Conservation (phyloP, 1,284 basidiomycete genomes). For the Neonothopanus nambi region DNA sequence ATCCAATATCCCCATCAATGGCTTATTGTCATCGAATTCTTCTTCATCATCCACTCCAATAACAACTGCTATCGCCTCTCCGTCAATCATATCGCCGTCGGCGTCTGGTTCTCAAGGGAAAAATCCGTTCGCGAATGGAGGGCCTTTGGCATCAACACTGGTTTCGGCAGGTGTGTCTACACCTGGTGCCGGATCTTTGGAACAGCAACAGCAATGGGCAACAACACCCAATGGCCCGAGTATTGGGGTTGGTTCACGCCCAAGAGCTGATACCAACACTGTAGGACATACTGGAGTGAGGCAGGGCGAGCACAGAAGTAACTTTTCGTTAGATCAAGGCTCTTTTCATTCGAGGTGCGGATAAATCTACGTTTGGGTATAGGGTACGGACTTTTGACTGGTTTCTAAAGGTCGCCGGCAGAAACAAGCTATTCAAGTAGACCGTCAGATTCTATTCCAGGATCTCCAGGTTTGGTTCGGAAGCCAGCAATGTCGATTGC, state of each 20-base stretch:
- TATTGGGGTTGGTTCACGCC: background rate
- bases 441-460: background rate
- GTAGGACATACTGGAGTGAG: constrained; percentile 19
- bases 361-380: background rate
- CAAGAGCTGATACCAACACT: constrained; percentile 25
- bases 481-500: no score
- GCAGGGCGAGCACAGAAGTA: constrained; percentile 27
- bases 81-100: background rate
- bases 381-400: background rate
- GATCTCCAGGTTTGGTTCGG: no score
- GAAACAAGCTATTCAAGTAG: constrained; percentile 4
- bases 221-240: no score
- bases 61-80: background rate
- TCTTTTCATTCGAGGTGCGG: constrained; percentile 38
- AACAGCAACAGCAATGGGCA: background rate
- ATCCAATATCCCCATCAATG: constrained; percentile 4
- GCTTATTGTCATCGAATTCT: background rate
- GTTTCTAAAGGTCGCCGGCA: constrained; percentile 6
- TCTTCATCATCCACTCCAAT: background rate
- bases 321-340: constrained; percentile 36
- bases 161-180: background rate
- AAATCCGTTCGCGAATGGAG: constrained; percentile 9
- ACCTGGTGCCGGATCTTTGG: background rate
- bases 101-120: background rate
- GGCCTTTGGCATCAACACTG: background rate